phyloP scores from a whole-genome alignment of 2,329 filamentous ascomycete species.

The Beauveria bassiana region DNA sequence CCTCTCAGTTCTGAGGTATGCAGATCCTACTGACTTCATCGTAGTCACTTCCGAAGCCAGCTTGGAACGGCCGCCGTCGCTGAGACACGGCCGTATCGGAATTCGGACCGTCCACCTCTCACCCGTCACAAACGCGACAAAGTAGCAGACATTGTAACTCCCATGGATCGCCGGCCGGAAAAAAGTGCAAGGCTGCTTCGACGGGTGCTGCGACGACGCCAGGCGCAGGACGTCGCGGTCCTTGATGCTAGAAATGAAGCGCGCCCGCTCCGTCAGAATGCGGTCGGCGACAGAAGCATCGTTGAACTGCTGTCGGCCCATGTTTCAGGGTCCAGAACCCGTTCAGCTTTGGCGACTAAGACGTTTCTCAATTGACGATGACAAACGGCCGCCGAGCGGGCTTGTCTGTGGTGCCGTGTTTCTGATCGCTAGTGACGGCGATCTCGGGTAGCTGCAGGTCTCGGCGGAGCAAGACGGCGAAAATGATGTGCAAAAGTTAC shows the following conservation, averaged over 20 bases:
- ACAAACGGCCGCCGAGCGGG: not conserved
- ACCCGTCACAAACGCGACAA: constrained; percentile 13
- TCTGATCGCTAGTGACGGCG: not conserved
- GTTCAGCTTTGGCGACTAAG: no score
- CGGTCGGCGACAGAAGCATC: not conserved
- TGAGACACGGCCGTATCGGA: constrained; percentile 11
- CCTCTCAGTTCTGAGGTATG: not conserved
- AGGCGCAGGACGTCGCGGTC: constrained; percentile 10
- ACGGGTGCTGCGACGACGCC: constrained; percentile 14
- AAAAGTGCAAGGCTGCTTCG: constrained; percentile 11
- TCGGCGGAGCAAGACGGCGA: not conserved
- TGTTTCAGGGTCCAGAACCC: not conserved
- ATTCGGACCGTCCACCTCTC: constrained; percentile 15
- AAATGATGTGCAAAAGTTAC: no score
- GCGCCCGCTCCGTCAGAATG: constrained; percentile 4
- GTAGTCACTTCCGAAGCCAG: constrained; percentile 16
- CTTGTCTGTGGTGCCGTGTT: not conserved
- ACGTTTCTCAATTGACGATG: not conserved
- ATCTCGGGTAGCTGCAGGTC: no score
- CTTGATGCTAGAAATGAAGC: constrained; percentile 12
- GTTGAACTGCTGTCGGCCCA: not conserved
- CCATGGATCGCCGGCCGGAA: constrained; percentile 14
- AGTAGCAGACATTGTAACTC: constrained; percentile 17
- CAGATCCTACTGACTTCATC: constrained; percentile 12
- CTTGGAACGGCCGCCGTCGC: constrained; percentile 6